Evolutionary conservation across 2,329 filamentous ascomycete species (phyloP), one percentile per base, ranked within the genome.

Genomic region (Alternaria conjuncta): DNA sequence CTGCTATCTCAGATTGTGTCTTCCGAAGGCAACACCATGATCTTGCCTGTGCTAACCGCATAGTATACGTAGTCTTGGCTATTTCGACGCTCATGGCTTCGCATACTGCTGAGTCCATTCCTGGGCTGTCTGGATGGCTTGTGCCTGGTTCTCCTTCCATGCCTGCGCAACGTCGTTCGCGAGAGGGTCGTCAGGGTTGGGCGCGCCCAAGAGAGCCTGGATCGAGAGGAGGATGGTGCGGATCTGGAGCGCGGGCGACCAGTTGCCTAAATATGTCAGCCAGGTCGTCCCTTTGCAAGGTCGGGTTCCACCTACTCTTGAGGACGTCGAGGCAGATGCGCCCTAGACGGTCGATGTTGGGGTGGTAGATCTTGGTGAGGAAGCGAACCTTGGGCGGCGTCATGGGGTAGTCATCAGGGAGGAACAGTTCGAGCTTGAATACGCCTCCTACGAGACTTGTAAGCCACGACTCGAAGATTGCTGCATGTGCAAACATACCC

Each of bases 341-440:
- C 64, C 96, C 96, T 3, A 99, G 89, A 82, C 96, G 96, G 81
- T 99, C 96, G 73, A 99, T 97, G 80, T 99, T 99, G 56, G 96
- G 96, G 81, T 99, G 96, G 83, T 98, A 99, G 81, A 99, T 98
- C 84, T 97, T 97, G 74, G 96, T 99, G 55, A 99, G 86, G 83
- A 99, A 99, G 59, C 96, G 92, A 78, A 99, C 97, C 86, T 97
- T 97, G 49, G 96, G 96, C 57, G 96, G 95, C 32, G 94, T 97
- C 96, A 99, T 99, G 45, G 96, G 96, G 80, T 99, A 99, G 84
- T 99, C 96, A 77, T 99, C 96, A 47, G 96, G 96, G 23, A 99
- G 87, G 81, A 99, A 99, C 20, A 99, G 89, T 82, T 99, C 96
- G 66, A 98, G 91, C 82, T 96, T 95, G 86, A 99, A 99, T 68